These are phyloP conservation scores for Torrubiella hemipterigena DNA, from an alignment of 2,329 filamentous ascomycete species.

Conservation along the genomic window DNA sequence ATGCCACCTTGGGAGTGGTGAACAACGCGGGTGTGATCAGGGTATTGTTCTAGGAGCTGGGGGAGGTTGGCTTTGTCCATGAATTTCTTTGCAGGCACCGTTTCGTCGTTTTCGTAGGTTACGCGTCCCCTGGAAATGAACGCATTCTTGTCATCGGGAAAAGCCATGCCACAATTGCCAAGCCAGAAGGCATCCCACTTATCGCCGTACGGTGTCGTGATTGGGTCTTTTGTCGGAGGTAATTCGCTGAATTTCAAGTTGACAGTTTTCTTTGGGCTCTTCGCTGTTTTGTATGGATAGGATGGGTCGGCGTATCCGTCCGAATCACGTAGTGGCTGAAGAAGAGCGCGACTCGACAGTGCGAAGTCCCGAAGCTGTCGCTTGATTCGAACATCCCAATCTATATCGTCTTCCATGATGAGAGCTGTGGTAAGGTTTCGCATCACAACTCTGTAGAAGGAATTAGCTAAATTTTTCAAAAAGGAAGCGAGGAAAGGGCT, in stretches of 20 bases:
- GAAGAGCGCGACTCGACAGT: constrained; percentile 1
- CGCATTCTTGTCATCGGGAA: constrained; percentile 14
- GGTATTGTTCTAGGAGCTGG: constrained; percentile 15
- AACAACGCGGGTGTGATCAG: constrained; percentile 27
- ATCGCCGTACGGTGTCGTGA: constrained; percentile 29
- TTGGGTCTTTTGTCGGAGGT: not conserved
- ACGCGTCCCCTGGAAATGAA: constrained; percentile 4
- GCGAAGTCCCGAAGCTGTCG: constrained; percentile 9
- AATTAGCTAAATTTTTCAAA: not conserved
- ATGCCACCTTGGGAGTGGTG: constrained; percentile 28
- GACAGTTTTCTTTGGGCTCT: too few relatives aligned
- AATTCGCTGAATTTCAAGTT: too few relatives aligned
- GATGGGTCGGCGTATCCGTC: too few relatives aligned
- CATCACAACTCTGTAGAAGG: constrained; percentile 16
- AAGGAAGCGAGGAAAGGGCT: not conserved
- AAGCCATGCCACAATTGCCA: constrained; percentile 28
- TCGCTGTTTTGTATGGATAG: too few relatives aligned
- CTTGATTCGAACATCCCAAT: constrained; percentile 28
- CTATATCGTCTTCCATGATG: constrained; percentile 32
- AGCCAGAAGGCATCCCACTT: constrained; percentile 40
- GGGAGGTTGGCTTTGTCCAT: too few relatives aligned
- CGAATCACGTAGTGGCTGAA: too few relatives aligned
- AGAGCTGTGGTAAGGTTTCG: constrained; percentile 21
- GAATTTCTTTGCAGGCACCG: constrained; percentile 18
- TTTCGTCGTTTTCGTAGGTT: constrained; percentile 16